A percentile compares a stretch with the other conserved stretches of the same genome.
phyloP scores from a whole-genome alignment of 1,139 yeast species.

The Geotrichum reessii region DNA sequence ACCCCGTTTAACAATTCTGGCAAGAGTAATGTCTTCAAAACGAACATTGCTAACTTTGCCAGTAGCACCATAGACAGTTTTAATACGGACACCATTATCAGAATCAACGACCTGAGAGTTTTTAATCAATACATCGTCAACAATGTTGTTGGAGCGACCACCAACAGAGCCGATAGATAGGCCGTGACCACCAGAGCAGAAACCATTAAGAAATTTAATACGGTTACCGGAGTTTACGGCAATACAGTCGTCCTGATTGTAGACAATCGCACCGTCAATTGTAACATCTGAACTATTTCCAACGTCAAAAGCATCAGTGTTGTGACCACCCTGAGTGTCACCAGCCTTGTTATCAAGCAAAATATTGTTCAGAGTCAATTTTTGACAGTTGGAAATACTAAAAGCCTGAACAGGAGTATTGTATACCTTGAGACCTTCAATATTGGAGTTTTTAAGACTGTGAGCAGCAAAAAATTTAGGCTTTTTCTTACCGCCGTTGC shows the following conservation, averaged over 20 bases:
- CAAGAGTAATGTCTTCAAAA: constrained; percentile 6
- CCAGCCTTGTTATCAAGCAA: constrained; percentile 6
- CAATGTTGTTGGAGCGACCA: constrained; percentile 8
- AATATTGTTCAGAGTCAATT: background rate
- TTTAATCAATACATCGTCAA: background rate
- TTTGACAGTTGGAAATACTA: constrained; percentile 9
- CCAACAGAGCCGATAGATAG: constrained; percentile 14
- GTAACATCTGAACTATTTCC: constrained; percentile 1
- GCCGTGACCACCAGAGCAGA: constrained; percentile 16
- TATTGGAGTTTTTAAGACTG: constrained; percentile 2
- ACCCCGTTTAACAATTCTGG: constrained; percentile 6
- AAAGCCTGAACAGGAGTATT: constrained; percentile 13
- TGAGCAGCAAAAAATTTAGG: constrained; percentile 13
- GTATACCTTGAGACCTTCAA: constrained; percentile 5
- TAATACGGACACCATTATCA: constrained; percentile 4
- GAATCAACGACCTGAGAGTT: constrained; percentile 5
- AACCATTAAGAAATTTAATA: constrained; percentile 4
- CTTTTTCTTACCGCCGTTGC: constrained; percentile 8
- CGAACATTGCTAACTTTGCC: background rate
- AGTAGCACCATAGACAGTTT: constrained; percentile 4
- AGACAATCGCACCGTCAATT: constrained; percentile 6
- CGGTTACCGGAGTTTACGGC: constrained; percentile 10
- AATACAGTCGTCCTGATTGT: constrained; percentile 14
- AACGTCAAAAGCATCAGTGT: constrained; percentile 11
- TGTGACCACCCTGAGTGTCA: constrained; percentile 7